These are phyloP conservation scores for Pilasporangium apinafurcum DNA, from an alignment of 352 stramenopile species.

Conservation along the genomic window DNA sequence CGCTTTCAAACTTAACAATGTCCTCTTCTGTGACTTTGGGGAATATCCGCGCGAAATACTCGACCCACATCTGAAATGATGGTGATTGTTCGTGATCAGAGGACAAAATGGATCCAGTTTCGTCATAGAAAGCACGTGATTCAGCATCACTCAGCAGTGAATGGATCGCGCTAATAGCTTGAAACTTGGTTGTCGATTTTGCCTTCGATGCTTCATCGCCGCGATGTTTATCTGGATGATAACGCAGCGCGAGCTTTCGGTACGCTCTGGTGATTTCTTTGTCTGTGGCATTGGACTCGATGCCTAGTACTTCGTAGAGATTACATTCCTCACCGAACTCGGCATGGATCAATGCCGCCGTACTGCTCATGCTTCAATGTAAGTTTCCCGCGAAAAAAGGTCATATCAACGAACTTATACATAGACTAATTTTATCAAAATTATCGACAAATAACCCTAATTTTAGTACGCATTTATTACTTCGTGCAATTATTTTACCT, in stretches of 20 bases:
- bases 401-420: background rate
- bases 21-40: slow-evolving; percentile 79
- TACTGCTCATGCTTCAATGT: slow-evolving; percentile 12
- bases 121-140: slow-evolving; percentile 74
- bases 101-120: slow-evolving; percentile 65
- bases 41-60: slow-evolving; percentile 87
- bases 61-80: slow-evolving; percentile 68
- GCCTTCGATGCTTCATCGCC: slow-evolving; percentile 47
- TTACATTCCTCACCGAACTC: slow-evolving; percentile 60
- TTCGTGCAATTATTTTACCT: too few species aligned
- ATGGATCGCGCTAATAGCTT: slow-evolving; percentile 84
- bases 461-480: too few species aligned
- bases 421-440: background rate
- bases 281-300: slow-evolving; percentile 39
- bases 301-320: slow-evolving; percentile 74
- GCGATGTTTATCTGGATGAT: slow-evolving; percentile 87
- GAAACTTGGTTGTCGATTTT: slow-evolving; percentile 75
- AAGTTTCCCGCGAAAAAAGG: slow-evolving; percentile 1
- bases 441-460: too few species aligned
- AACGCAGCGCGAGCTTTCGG: slow-evolving; percentile 63
- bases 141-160: slow-evolving; percentile 76
- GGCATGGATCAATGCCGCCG: slow-evolving; percentile 37
- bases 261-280: slow-evolving; percentile 77
- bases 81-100: slow-evolving; percentile 45
- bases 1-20: slow-evolving; percentile 68